Evolutionary conservation across 78 protist genomes (phyloP).

Genomic region (Mastigamoeba balamuthi): DNA sequence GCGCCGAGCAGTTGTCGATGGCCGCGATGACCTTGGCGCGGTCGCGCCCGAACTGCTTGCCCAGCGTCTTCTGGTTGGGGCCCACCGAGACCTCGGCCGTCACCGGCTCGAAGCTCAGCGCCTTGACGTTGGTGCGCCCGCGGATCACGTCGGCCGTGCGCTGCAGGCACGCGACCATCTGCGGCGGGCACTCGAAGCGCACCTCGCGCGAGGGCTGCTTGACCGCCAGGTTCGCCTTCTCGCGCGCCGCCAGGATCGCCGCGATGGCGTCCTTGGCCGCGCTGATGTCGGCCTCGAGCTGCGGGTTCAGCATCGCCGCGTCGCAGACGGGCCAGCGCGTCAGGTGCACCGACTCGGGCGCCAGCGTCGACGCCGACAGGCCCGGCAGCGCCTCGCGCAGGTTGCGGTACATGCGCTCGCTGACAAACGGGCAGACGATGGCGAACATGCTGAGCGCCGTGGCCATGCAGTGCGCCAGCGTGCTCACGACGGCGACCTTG

Average conservation of each 20-base stretch:
- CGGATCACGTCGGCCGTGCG: neutral
- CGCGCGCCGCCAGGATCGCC: constrained; percentile 1
- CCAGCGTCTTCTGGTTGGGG: neutral
- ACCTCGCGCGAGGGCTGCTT: neutral
- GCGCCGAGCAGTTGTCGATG: neutral
- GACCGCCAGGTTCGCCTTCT: neutral
- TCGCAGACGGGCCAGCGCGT: neutral
- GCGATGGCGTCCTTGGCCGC: neutral
- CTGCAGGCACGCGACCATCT: neutral
- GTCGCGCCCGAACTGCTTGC: neutral
- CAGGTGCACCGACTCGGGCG: neutral
- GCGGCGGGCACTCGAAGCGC: neutral
- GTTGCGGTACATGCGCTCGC: neutral
- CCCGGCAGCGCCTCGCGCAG: neutral
- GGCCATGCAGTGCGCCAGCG: neutral
- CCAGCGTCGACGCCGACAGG: neutral
- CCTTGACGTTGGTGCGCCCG: neutral
- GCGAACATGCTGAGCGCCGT: neutral
- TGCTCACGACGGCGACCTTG: neutral
- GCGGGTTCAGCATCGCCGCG: neutral
- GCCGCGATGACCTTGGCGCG: neutral
- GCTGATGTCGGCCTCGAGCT: constrained; percentile 1
- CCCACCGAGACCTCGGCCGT: neutral
- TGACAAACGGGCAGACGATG: neutral
- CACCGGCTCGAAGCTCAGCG: neutral